Evolutionary conservation across 192 early-diverging fungal species (phyloP).

Genomic region (Spizellomyces punctatus): DNA sequence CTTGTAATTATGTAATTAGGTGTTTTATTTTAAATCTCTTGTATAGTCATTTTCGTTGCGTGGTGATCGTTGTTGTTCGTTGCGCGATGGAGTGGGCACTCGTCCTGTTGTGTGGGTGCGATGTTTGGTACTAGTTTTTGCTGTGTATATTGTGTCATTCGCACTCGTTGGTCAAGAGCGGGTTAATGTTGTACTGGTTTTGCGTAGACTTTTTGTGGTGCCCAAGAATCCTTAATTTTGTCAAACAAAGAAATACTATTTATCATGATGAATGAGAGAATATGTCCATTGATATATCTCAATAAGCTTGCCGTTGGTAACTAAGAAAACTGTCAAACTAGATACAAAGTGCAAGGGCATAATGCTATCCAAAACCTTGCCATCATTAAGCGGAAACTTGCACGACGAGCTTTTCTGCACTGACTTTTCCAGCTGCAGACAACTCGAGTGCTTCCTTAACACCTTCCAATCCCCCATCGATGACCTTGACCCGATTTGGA

Average conservation of each 20-base stretch:
- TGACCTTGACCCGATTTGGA: slow-evolving; percentile 26
- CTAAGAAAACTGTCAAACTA: neutral
- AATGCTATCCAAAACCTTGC: neutral
- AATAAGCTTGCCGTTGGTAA: neutral
- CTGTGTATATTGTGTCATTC: no score
- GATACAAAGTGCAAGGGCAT: neutral
- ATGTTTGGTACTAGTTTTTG: no score
- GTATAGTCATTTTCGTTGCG: no score
- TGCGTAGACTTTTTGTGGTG: neutral
- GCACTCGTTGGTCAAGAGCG: no score
- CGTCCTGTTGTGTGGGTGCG: no score
- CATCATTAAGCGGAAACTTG: neutral
- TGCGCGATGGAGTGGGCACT: no score
- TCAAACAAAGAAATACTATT: neutral
- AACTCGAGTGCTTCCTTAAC: slow-evolving; percentile 25
- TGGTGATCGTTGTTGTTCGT: no score
- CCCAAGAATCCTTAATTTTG: neutral
- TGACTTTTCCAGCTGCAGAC: slow-evolving; percentile 13
- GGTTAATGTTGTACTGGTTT: no score
- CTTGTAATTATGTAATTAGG: no score
- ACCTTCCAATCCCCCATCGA: slow-evolving; percentile 27
- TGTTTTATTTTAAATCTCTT: no score
- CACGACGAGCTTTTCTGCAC: slow-evolving; percentile 29
- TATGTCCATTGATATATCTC: neutral
- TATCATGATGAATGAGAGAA: neutral